phyloP scores from a whole-genome alignment of 352 stramenopile genomes.

The Blastocystis hominis region DNA sequence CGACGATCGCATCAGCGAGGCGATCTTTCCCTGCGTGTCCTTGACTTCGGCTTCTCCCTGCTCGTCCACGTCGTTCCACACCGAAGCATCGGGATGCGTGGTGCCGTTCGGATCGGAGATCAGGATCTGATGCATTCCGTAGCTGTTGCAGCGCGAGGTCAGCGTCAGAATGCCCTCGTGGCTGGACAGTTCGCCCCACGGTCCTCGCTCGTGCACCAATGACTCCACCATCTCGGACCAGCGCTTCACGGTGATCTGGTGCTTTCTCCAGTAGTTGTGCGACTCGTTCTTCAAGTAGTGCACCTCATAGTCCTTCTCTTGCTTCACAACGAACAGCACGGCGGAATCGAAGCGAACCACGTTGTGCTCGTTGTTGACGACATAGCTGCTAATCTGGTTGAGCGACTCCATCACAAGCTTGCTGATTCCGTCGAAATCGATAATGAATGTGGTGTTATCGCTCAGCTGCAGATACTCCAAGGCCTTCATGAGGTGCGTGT shows the following conservation, averaged over 20 bases:
- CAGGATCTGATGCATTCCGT: conserved; percentile 24
- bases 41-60: not conserved
- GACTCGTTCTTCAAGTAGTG: not conserved
- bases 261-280: conserved; percentile 41
- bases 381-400: not conserved
- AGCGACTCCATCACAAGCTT: not conserved
- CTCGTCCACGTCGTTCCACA: conserved; percentile 40
- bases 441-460: not conserved
- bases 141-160: not conserved
- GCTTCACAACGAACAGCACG: not conserved
- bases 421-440: not conserved
- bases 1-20: conserved; percentile 9
- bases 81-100: not conserved
- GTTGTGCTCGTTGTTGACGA: not conserved
- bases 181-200: conserved; percentile 19
- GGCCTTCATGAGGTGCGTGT: conserved; percentile 19
- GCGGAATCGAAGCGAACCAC: not conserved
- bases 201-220: conserved; percentile 7
- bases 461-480: not conserved
- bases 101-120: conserved; percentile 43
- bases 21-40: not conserved
- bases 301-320: conserved; percentile 20
- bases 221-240: conserved; percentile 37
- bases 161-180: conserved; percentile 38
- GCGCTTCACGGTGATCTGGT: conserved; percentile 32